These are phyloP conservation scores for Diddensiella transvaalensis DNA, from an alignment of 805 yeast genomes.

Conservation along the genomic window DNA sequence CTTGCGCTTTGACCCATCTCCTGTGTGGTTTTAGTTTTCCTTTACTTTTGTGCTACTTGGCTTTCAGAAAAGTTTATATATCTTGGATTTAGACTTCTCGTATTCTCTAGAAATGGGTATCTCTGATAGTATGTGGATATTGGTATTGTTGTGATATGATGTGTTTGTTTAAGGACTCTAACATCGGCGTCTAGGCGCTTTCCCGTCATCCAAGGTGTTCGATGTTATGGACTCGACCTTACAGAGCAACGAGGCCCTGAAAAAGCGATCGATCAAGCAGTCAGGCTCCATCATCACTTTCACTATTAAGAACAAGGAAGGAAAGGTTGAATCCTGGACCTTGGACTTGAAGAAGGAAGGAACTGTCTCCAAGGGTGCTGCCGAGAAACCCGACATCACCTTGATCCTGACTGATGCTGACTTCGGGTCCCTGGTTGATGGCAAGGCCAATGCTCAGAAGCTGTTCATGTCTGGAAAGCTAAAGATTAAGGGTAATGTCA, in stretches of 20 bases:
- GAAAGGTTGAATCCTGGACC: conserved; percentile 58
- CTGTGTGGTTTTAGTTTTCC: no score
- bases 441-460: conserved; percentile 81
- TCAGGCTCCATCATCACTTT: conserved; percentile 64
- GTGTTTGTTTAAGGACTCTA: no score
- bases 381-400: conserved; percentile 55
- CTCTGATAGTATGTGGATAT: background rate
- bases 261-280: conserved; percentile 36
- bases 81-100: no score
- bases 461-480: conserved; percentile 80
- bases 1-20: no score
- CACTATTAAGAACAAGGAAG: conserved; percentile 60
- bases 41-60: no score
- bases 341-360: conserved; percentile 67
- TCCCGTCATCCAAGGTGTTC: conserved; percentile 39
- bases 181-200: conserved; percentile 29
- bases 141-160: no score
- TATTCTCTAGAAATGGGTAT: background rate
- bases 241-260: conserved; percentile 29
- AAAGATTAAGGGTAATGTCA: conserved; percentile 84
- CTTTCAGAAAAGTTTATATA: no score
- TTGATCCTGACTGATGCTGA: conserved; percentile 64
- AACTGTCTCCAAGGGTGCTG: conserved; percentile 43
- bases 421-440: conserved; percentile 65
- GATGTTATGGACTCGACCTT: conserved; percentile 35